Conservation (phyloP, 2,329 filamentous ascomycete genomes). For the Ophiostoma tasmaniense region DNA sequence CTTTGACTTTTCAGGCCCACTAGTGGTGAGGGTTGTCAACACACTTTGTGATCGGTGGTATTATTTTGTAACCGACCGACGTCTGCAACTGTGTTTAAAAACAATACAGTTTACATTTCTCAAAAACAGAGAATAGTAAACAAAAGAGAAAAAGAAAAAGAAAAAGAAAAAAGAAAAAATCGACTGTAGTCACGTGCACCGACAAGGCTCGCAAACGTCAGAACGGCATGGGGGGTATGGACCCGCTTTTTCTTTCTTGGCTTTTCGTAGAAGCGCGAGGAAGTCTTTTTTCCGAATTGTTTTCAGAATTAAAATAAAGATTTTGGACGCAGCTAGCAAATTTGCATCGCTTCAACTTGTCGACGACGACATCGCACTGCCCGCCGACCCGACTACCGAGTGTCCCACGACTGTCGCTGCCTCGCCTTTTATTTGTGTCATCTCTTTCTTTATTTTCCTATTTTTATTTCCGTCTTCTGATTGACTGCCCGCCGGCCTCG, state of each 20-base stretch:
- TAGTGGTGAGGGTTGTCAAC: too few relatives aligned
- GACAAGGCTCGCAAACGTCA: neutral
- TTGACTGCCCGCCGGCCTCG: neutral
- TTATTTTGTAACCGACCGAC: too few relatives aligned
- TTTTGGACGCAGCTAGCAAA: constrained; percentile 9
- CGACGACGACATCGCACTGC: neutral
- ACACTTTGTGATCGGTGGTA: too few relatives aligned
- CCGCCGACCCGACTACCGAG: constrained; percentile 1
- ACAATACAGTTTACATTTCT: too few relatives aligned
- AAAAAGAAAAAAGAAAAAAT: neutral
- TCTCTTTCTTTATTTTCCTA: neutral
- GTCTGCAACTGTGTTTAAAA: too few relatives aligned
- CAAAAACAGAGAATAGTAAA: too few relatives aligned
- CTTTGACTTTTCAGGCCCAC: constrained; percentile 1
- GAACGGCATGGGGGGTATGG: neutral
- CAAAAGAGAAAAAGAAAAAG: too few relatives aligned
- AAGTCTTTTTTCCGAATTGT: neutral
- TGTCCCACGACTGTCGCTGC: neutral
- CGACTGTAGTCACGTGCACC: neutral
- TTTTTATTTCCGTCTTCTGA: neutral
- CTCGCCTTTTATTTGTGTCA: neutral
- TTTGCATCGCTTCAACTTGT: constrained; percentile 8
- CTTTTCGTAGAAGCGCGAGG: neutral
- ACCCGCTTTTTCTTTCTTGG: neutral
- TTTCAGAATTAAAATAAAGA: constrained; percentile 10